These are phyloP conservation scores for Diddensiella caesifluorescens DNA, from an alignment of 805 yeast species.

Conservation along the genomic window DNA sequence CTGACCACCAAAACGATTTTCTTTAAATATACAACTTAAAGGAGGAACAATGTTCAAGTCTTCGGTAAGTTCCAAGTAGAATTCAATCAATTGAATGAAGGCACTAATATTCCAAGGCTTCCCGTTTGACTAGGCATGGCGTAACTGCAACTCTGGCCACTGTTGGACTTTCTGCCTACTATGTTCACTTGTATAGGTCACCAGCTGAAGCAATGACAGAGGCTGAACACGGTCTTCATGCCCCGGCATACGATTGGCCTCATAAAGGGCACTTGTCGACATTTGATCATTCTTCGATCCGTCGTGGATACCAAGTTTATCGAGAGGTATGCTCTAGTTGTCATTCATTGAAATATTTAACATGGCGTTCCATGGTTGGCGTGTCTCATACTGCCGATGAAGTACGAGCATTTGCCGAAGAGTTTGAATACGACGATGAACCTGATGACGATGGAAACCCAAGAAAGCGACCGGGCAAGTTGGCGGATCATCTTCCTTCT, in stretches of 20 bases:
- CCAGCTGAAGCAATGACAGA: slow-evolving; percentile 96
- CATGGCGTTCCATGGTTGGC: slow-evolving; percentile 98
- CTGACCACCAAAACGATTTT: too few relatives aligned
- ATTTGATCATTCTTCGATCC: slow-evolving; percentile 90
- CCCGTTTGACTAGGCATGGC: slow-evolving; percentile 36
- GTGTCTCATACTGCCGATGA: slow-evolving; percentile 89
- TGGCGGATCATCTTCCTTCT: slow-evolving; percentile 90
- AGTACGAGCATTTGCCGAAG: slow-evolving; percentile 90
- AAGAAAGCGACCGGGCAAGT: slow-evolving; percentile 96
- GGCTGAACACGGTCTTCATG: slow-evolving; percentile 97
- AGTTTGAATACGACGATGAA: slow-evolving; percentile 95
- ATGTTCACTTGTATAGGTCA: slow-evolving; percentile 75
- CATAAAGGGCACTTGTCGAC: slow-evolving; percentile 83
- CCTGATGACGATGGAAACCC: slow-evolving; percentile 96
- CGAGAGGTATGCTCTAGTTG: slow-evolving; percentile 99
- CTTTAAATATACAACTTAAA: too few relatives aligned
- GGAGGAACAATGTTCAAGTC: slow-evolving; percentile 16
- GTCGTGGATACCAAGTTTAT: slow-evolving; percentile 99
- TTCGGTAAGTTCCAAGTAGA: slow-evolving; percentile 14
- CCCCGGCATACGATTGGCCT: slow-evolving; percentile 90
- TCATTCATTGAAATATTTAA: slow-evolving; percentile 93
- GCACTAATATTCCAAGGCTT: slow-evolving; percentile 19
- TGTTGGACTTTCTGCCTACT: slow-evolving; percentile 76
- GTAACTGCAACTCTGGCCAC: slow-evolving; percentile 54
- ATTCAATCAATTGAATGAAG: neutral